Conservation (phyloP, 306 rosid species). For the cucumber (Cucumis sativus) region Cucumber_9930_V3 NC_026661.2:1098001-1098500, state of each 20-base stretch:
- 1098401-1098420: neutral
- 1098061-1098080: conserved; percentile 36
- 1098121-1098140: neutral
- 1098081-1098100: neutral
- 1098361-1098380: too few relatives aligned
- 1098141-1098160: neutral
- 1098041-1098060: conserved; percentile 46
- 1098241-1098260: neutral
- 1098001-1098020: conserved; percentile 53
- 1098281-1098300: too few relatives aligned
- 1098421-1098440: too few relatives aligned
- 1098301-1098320: too few relatives aligned
- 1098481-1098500: too few relatives aligned
- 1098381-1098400: neutral
- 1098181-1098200: conserved; percentile 37
- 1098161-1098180: neutral
- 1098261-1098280: neutral
- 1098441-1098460: too few relatives aligned
- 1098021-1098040: conserved; percentile 68
- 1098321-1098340: too few relatives aligned
- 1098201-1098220: conserved; percentile 62
- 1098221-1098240: conserved; percentile 45
- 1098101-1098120: neutral
- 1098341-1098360: too few relatives aligned
- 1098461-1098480: too few relatives aligned